Evolutionary conservation across 805 yeast genomes (phyloP).

Genomic region (Saccharomycopsis schoenii): DNA sequence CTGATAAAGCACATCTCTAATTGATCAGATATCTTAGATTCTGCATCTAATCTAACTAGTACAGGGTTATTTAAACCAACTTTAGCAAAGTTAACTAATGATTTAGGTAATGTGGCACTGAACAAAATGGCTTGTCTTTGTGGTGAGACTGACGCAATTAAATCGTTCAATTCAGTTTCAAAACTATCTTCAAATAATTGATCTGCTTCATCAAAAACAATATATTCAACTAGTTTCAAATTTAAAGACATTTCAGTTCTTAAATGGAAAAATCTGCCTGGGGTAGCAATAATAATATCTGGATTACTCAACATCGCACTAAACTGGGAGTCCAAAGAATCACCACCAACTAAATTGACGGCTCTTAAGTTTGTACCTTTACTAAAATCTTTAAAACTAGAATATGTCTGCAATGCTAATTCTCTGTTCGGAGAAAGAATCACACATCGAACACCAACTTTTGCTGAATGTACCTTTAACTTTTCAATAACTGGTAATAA

Average conservation of each 20-base stretch:
- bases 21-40: slow-evolving; percentile 79
- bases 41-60: slow-evolving; percentile 87
- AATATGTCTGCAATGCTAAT: slow-evolving; percentile 85
- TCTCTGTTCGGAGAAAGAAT: slow-evolving; percentile 94
- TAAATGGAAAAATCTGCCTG: slow-evolving; percentile 93
- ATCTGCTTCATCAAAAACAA: slow-evolving; percentile 96
- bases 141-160: slow-evolving; percentile 73
- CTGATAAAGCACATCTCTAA: slow-evolving; percentile 84
- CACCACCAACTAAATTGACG: slow-evolving; percentile 90
- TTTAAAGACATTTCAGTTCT: slow-evolving; percentile 92
- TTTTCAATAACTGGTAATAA: slow-evolving; percentile 82
- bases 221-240: slow-evolving; percentile 72
- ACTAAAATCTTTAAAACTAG: slow-evolving; percentile 80
- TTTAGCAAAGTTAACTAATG: slow-evolving; percentile 92
- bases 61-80: slow-evolving; percentile 93
- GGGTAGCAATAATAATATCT: slow-evolving; percentile 91
- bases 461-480: slow-evolving; percentile 73
- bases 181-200: slow-evolving; percentile 94
- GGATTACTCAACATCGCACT: slow-evolving; percentile 89
- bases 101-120: slow-evolving; percentile 89
- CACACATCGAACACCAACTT: slow-evolving; percentile 81
- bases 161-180: slow-evolving; percentile 84
- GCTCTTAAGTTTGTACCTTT: slow-evolving; percentile 76
- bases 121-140: slow-evolving; percentile 81
- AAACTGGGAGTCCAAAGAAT: slow-evolving; percentile 94